Conservation (phyloP, 2,329 filamentous ascomycete genomes). For the Paradendryphiella salina region DNA sequence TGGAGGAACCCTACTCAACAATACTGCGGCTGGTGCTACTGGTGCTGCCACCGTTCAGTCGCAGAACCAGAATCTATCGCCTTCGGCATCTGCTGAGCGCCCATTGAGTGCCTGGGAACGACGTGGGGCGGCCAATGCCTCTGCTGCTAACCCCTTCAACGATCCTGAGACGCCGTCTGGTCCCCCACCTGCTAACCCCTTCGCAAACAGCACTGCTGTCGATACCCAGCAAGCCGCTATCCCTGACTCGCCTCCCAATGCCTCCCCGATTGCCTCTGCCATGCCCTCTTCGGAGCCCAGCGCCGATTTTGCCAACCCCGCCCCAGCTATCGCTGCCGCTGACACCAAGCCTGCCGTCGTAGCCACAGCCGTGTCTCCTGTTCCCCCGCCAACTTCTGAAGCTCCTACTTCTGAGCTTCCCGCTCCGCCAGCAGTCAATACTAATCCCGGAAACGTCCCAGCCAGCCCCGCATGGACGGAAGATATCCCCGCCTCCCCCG, state of each 20-base stretch:
- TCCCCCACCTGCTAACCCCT: constrained; percentile 61
- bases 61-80: constrained; percentile 26
- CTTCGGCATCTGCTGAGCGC: constrained; percentile 21
- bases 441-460: constrained; percentile 41
- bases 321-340: constrained; percentile 49
- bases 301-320: constrained; percentile 38
- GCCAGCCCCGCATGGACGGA: constrained; percentile 67
- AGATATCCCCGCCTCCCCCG: constrained; percentile 58
- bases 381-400: constrained; percentile 35
- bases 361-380: constrained; percentile 26
- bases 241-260: constrained; percentile 32
- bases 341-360: constrained; percentile 47
- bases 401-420: constrained; percentile 35
- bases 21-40: constrained; percentile 35
- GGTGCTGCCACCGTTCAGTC: constrained; percentile 29
- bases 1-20: constrained; percentile 42
- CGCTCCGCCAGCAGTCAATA: constrained; percentile 56
- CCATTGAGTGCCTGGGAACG: constrained; percentile 47
- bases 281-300: constrained; percentile 31
- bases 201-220: constrained; percentile 45
- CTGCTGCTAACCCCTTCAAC: constrained; percentile 72
- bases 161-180: constrained; percentile 40
- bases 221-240: constrained; percentile 40
- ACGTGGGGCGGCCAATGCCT: constrained; percentile 42
- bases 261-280: constrained; percentile 24